A percentile compares a stretch with the other conserved stretches of the same genome.
Evolutionary conservation across 768 basidiomycete genomes (phyloP).

Genomic region (Agaricus bisporus): DNA sequence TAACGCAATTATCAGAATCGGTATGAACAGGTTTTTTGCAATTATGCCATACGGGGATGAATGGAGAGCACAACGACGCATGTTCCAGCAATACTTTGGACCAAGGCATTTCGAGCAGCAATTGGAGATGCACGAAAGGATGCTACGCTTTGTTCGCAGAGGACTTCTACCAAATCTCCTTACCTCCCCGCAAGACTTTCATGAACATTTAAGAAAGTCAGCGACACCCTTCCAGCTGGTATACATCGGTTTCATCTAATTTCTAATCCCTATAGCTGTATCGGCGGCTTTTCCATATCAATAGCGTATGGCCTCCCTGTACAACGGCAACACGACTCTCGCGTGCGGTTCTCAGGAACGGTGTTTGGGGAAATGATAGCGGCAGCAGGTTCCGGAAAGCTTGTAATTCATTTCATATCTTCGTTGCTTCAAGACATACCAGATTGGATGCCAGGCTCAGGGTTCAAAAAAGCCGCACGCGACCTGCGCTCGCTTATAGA

Average conservation of each 20-base stretch:
- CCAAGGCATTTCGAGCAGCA: background rate
- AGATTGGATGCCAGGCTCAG: slow-evolving; percentile 10
- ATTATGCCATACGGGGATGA: slow-evolving; percentile 19
- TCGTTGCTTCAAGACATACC: slow-evolving; percentile 3
- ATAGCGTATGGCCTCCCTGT: slow-evolving; percentile 7
- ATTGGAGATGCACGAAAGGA: background rate
- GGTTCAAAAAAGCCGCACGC: slow-evolving; percentile 1
- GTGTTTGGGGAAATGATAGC: background rate
- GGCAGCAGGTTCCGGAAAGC: background rate
- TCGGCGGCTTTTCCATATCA: background rate
- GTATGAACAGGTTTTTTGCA: background rate
- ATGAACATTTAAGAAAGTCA: background rate
- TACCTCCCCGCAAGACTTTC: background rate
- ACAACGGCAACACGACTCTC: background rate
- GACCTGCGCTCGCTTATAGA: background rate
- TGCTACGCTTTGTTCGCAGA: background rate
- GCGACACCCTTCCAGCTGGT: too few species aligned
- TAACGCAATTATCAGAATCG: background rate
- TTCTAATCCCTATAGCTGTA: background rate
- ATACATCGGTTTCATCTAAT: background rate
- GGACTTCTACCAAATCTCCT: slow-evolving; percentile 2
- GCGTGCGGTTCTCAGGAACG: background rate
- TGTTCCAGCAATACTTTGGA: slow-evolving; percentile 22
- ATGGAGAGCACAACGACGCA: slow-evolving; percentile 19
- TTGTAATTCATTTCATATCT: slow-evolving; percentile 6